Conservation (phyloP, 495 filamentous ascomycete species). For the Trypethelium eluteriae region DNA sequence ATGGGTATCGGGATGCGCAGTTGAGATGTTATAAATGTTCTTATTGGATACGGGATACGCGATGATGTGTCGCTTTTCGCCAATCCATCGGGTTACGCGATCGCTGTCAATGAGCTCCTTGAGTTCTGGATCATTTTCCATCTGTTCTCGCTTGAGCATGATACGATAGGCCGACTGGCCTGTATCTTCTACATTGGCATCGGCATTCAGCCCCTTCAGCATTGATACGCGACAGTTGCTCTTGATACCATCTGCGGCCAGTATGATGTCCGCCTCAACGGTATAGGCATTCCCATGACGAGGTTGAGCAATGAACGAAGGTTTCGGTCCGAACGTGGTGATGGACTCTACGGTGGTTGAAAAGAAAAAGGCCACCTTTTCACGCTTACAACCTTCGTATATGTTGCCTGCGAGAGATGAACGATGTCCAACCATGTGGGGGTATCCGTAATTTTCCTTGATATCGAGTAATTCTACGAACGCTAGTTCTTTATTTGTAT, state of each 20-base stretch:
- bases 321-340: slow-evolving; percentile 48
- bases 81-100: slow-evolving; percentile 70
- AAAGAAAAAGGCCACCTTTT: slow-evolving; percentile 61
- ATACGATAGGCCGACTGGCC: slow-evolving; percentile 79
- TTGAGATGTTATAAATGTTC: slow-evolving; percentile 71
- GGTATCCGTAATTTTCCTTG: slow-evolving; percentile 58
- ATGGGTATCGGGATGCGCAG: slow-evolving; percentile 64
- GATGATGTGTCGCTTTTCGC: slow-evolving; percentile 70
- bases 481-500: slow-evolving; percentile 57
- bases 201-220: slow-evolving; percentile 48
- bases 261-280: slow-evolving; percentile 59
- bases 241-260: slow-evolving; percentile 71
- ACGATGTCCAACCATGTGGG: slow-evolving; percentile 73
- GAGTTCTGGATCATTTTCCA: slow-evolving; percentile 60
- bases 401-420: slow-evolving; percentile 61
- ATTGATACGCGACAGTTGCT: slow-evolving; percentile 54
- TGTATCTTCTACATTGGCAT: slow-evolving; percentile 58
- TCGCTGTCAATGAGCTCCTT: slow-evolving; percentile 58
- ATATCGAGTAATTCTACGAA: slow-evolving; percentile 64
- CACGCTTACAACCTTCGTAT: slow-evolving; percentile 57
- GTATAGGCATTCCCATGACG: slow-evolving; percentile 49
- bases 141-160: slow-evolving; percentile 63
- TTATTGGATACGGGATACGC: slow-evolving; percentile 71
- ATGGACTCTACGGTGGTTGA: slow-evolving; percentile 48
- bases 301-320: slow-evolving; percentile 50